Evolutionary conservation across 352 stramenopile species (phyloP), one percentile per base, ranked within the genome.

Genomic region (Globisporangium cylindrosporum): DNA sequence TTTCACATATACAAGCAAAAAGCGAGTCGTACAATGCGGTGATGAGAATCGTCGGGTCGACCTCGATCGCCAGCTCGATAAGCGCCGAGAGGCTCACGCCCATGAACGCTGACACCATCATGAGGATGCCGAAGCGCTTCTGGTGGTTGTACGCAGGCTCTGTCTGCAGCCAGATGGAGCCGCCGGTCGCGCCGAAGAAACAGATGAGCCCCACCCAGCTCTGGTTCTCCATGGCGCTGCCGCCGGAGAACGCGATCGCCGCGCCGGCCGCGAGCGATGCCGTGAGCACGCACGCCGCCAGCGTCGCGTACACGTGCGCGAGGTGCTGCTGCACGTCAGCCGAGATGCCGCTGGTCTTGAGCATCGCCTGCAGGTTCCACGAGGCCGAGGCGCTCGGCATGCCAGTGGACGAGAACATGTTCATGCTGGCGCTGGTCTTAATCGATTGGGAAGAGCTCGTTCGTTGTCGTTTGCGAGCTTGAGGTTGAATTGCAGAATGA

Each of bases 1-100:
- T 46, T 49, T 9, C 41, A n/a, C 32, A 34, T 27, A 59, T n/a
- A 25, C 24, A 58, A 22, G 22, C 10, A 59, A 25, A 14, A 3
- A 41, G 12, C 15, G 43, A 20, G 1, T 51, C 48, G 70, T 83
- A 93, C 86, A 94, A 80, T 56, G 91, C 86, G 29, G 81, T 89
- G 48, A 96, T 77, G 51, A 97, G 70, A 46, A 97, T 86, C 55
- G 75, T 79, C 25, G 89, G 85, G 67, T 96, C 84, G 49, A 95
- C 73, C 48, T 84, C 46, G 12, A 95, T 76, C n/a, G 86, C 87
- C 24, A 95, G 63, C 20, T 84, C 80, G 10, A 97, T 78, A 34
- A 97, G 78, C 25, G 81, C 81, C 27, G 84, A 88, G 66, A 92
- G 74, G 53, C 70, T 90, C 46, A 96, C 66, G 24, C 89, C 89